phyloP scores from a whole-genome alignment of 2,329 filamentous ascomycete genomes.

The Monilinia laxa region DNA sequence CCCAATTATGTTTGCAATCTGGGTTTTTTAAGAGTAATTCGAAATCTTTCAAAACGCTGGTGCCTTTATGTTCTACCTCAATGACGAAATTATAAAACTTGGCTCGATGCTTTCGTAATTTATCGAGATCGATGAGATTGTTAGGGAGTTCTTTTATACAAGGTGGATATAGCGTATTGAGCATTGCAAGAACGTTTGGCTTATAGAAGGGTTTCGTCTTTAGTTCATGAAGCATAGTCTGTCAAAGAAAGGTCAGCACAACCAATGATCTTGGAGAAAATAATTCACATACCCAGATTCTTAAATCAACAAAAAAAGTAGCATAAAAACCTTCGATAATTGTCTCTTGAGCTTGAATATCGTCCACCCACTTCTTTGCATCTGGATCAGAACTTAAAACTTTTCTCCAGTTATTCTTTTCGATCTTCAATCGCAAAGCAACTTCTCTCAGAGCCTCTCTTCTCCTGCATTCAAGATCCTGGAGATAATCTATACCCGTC shows the following conservation, averaged over 20 bases:
- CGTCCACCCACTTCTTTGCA: conserved; percentile 33
- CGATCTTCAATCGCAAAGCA: conserved; percentile 31
- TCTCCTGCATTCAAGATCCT: conserved; percentile 34
- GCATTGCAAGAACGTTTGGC: conserved; percentile 34
- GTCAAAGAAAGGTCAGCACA: conserved; percentile 18
- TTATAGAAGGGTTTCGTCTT: conserved; percentile 29
- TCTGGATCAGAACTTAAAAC: conserved; percentile 28
- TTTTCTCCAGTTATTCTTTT: conserved; percentile 32
- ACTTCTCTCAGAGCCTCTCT: conserved; percentile 29
- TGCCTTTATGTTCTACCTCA: conserved; percentile 27
- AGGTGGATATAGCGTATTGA: conserved; percentile 39
- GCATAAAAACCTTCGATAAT: conserved; percentile 32
- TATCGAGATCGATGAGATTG: conserved; percentile 26
- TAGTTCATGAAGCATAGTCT: conserved; percentile 36
- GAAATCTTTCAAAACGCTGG: conserved; percentile 27
- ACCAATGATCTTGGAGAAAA: not conserved
- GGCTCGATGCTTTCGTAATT: conserved; percentile 30
- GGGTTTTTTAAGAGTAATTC: conserved; percentile 26
- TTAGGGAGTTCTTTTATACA: conserved; percentile 32
- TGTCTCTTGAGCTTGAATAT: conserved; percentile 31
- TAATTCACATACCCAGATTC: conserved; percentile 35
- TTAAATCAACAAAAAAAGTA: conserved; percentile 31
- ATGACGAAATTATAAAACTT: conserved; percentile 34
- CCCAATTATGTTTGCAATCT: conserved; percentile 31
- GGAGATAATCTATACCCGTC: conserved; percentile 35